Percentiles rank a stretch among this genome's conserved stretches.
phyloP scores from a whole-genome alignment of 352 stramenopile genomes.

The Phytophthora ramorum region DNA sequence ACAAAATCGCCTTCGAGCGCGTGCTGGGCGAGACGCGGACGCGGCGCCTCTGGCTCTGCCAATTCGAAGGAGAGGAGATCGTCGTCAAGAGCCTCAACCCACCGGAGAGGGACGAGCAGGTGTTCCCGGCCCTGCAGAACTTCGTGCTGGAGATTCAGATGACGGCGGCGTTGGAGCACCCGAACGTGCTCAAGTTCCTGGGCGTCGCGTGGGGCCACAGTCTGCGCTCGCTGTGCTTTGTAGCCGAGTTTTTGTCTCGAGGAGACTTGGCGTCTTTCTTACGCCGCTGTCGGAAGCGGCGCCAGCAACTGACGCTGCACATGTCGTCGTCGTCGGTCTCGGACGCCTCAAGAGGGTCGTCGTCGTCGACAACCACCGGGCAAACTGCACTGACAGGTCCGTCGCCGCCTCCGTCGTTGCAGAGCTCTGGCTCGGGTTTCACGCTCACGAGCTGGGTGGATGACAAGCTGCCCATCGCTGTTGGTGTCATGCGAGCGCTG shows the following conservation, averaged over 20 bases:
- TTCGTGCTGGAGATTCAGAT: conserved; percentile 79
- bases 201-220: conserved; percentile 58
- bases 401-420: conserved; percentile 19
- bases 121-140: conserved; percentile 28
- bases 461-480: conserved; percentile 35
- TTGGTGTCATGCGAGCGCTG: conserved; percentile 27
- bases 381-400: conserved; percentile 8
- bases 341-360: conserved; percentile 8
- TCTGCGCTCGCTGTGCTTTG: conserved; percentile 26
- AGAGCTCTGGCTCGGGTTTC: conserved; percentile 28
- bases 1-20: conserved; percentile 50
- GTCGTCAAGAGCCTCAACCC: conserved; percentile 41
- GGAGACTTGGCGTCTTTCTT: conserved; percentile 35
- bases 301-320: conserved; percentile 18
- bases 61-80: conserved; percentile 53
- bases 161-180: conserved; percentile 58
- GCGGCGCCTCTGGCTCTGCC: conserved; percentile 37
- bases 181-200: conserved; percentile 64
- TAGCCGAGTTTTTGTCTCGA: conserved; percentile 24
- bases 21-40: conserved; percentile 24
- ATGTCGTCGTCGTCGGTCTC: conserved; percentile 28
- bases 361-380: conserved; percentile 5
- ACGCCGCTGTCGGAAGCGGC: conserved; percentile 17
- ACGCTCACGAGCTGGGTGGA: conserved; percentile 28
- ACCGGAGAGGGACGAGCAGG: conserved; percentile 7